phyloP scores from a whole-genome alignment of 345 rosid genomes.

The Abelmoschus esculentus region DNA sequence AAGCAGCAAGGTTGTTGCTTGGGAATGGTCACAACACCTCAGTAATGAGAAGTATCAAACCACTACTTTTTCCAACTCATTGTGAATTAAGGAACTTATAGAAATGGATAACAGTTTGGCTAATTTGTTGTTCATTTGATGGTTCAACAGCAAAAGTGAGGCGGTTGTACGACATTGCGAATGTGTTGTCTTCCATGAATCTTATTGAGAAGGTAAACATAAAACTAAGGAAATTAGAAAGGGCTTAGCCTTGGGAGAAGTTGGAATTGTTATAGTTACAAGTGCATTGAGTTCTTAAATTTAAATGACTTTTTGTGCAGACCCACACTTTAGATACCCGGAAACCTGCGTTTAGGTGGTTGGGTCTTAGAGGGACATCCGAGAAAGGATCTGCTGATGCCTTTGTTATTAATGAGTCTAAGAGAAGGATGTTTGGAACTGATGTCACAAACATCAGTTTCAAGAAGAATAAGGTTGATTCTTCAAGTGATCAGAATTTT shows the following conservation, averaged over 20 bases:
- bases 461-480: conserved; percentile 39
- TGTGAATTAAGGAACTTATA: not conserved
- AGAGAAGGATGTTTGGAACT: conserved; percentile 66
- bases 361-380: conserved; percentile 48
- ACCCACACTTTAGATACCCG: conserved; percentile 68
- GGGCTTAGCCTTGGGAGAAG: not conserved
- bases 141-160: conserved; percentile 79
- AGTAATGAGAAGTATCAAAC: conserved; percentile 59
- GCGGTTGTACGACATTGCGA: conserved; percentile 27
- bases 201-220: conserved; percentile 75
- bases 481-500: conserved; percentile 24
- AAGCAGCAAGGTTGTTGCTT: conserved; percentile 64
- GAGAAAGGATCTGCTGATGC: conserved; percentile 27
- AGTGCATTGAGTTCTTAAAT: not conserved
- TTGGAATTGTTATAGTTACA: no score
- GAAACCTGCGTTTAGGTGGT: conserved; percentile 88
- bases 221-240: not conserved
- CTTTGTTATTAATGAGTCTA: conserved; percentile 29
- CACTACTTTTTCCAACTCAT: not conserved
- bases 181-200: conserved; percentile 76
- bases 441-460: conserved; percentile 51
- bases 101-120: conserved; percentile 1
- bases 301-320: conserved; percentile 30
- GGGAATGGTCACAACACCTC: conserved; percentile 69
- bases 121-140: not conserved